Evolutionary conservation across 1,139 yeast genomes (phyloP).

Genomic region (Geotrichum klebahnii): DNA sequence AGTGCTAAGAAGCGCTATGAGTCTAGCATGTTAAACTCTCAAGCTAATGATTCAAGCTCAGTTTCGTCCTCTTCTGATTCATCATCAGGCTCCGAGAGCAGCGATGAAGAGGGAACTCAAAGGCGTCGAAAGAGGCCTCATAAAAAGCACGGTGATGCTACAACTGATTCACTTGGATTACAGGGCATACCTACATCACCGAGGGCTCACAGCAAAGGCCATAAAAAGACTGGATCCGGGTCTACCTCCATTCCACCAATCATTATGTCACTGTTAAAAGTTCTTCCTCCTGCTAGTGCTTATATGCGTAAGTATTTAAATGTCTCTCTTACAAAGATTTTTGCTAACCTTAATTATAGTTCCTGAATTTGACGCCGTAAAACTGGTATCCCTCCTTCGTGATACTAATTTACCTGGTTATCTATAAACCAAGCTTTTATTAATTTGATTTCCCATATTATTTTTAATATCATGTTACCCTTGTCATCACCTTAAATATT

Average conservation of each 20-base stretch:
- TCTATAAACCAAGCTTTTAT: not conserved
- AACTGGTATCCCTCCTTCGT: conserved; percentile 11
- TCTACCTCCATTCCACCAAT: conserved; percentile 26
- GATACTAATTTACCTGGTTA: conserved; percentile 9
- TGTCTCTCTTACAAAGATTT: not conserved
- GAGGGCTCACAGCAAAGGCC: not conserved
- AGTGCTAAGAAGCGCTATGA: not conserved
- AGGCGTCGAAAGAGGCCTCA: conserved; percentile 12
- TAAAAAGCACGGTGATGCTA: conserved; percentile 6
- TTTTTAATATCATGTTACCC: not conserved
- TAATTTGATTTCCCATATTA: not conserved
- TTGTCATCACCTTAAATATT: not conserved
- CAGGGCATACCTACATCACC: not conserved
- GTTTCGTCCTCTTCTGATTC: not conserved
- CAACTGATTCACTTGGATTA: not conserved
- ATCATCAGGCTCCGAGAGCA: conserved; percentile 13
- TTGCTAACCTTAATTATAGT: no score
- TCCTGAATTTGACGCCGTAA: conserved; percentile 29
- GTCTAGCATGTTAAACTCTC: not conserved
- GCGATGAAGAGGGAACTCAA: conserved; percentile 2
- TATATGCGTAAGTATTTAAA: conserved; percentile 28
- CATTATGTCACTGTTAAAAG: conserved; percentile 30
- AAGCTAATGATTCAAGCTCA: conserved; percentile 8
- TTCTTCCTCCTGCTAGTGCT: conserved; percentile 35
- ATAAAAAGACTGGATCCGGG: not conserved